phyloP scores from a whole-genome alignment of 2,329 filamentous ascomycete species.

The Trichoderma asperellum region DNA sequence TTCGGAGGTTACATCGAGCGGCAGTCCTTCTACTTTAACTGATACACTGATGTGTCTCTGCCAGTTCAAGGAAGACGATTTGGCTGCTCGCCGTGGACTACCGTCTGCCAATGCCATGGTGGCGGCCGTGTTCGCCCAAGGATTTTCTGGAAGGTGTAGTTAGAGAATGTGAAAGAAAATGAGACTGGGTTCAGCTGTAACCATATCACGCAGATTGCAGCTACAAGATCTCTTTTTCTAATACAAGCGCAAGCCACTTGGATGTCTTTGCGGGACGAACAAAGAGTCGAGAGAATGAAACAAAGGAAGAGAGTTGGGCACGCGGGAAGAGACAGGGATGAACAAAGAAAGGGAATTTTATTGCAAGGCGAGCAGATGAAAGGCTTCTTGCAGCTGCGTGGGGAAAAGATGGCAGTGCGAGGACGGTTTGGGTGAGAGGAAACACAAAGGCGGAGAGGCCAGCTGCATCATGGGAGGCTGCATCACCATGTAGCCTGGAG shows the following conservation, averaged over 20 bases:
- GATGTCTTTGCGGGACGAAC: neutral
- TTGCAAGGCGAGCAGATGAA: neutral
- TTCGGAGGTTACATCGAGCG: constrained; percentile 42
- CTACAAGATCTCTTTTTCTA: neutral
- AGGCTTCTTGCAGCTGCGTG: constrained; percentile 22
- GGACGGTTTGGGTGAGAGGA: neutral
- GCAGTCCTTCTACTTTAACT: constrained; percentile 43
- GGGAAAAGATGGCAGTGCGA: neutral
- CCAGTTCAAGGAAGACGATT: constrained; percentile 36
- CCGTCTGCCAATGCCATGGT: neutral
- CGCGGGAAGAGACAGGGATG: neutral
- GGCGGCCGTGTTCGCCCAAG: neutral
- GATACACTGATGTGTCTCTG: constrained; percentile 41
- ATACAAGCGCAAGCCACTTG: neutral
- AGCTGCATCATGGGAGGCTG: neutral
- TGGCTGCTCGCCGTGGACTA: neutral
- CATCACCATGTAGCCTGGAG: neutral
- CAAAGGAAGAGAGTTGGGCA: neutral
- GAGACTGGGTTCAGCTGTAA: neutral
- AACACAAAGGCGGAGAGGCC: neutral
- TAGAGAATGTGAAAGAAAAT: neutral
- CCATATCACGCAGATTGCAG: neutral
- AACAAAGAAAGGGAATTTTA: neutral
- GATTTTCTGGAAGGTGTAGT: neutral
- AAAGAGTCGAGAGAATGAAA: neutral